A percentile compares a stretch with the other conserved stretches of the same genome.
Conservation (phyloP, 75 land plant genomes). For the Ceratopteris richardii region DNA sequence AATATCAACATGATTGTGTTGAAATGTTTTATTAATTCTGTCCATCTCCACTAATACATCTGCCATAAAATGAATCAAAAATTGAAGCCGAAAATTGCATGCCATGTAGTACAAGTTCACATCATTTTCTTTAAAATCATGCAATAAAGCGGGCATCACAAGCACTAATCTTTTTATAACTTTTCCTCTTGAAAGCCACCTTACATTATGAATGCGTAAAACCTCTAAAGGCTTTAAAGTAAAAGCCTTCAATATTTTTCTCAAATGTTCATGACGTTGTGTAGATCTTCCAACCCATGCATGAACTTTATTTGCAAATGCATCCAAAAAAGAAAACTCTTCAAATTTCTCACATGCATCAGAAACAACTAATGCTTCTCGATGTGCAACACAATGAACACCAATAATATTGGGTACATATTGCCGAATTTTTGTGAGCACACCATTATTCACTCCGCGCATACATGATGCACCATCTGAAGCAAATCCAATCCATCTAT, state of each 20-base stretch:
- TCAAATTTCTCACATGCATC: background rate
- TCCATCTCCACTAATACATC: background rate
- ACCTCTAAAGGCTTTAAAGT: no score
- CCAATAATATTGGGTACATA: background rate
- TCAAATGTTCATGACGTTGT: background rate
- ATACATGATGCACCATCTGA: constrained; percentile 5
- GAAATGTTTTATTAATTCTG: background rate
- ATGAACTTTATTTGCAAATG: background rate
- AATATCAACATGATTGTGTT: no score
- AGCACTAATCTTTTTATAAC: no score
- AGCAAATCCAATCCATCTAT: no score
- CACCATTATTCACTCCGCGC: background rate
- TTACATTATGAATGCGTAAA: no score
- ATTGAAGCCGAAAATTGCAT: no score
- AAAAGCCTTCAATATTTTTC: no score
- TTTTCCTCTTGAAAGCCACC: no score
- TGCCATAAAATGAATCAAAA: no score
- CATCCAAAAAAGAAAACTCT: constrained; percentile 3
- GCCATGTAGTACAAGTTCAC: no score
- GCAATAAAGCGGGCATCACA: no score
- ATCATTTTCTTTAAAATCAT: no score
- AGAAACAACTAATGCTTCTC: constrained; percentile 3
- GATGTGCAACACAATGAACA: constrained; percentile 6
- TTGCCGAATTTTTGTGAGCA: background rate
- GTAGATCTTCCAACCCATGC: background rate